Conservation (phyloP, 352 stramenopile genomes). For the Pythium phragmiticola region DNA sequence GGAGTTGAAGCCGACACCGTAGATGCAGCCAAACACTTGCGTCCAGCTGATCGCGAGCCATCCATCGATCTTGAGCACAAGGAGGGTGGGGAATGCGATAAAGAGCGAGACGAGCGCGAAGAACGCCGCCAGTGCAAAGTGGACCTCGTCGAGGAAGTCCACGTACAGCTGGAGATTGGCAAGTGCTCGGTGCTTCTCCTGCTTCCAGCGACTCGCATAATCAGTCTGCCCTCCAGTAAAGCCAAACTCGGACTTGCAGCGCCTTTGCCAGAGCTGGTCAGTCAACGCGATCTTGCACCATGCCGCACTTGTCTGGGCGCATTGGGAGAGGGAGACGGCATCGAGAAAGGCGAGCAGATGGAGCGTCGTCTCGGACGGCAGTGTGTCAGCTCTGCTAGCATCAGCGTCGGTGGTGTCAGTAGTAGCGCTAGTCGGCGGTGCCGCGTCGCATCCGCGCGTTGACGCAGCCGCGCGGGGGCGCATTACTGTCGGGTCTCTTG, state of each 20-base stretch:
- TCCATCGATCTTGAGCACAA: conserved; percentile 18
- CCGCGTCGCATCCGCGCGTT: not conserved
- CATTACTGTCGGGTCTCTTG: not conserved
- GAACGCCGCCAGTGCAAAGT: conserved; percentile 16
- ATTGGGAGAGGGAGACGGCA: conserved; percentile 23
- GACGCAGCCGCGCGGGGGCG: not conserved
- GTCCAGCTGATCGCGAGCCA: conserved; percentile 20
- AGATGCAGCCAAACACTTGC: conserved; percentile 22
- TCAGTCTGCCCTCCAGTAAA: conserved; percentile 23
- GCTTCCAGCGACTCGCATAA: conserved; percentile 26
- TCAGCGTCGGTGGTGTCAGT: not conserved
- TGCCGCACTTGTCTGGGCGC: conserved; percentile 15
- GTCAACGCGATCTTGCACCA: conserved; percentile 18
- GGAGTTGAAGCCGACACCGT: conserved; percentile 16
- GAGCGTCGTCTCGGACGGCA: conserved; percentile 23
- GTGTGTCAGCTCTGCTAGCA: not conserved
- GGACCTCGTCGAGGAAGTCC: conserved; percentile 27
- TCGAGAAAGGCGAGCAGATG: conserved; percentile 27
- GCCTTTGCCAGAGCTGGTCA: conserved; percentile 17
- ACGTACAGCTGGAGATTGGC: conserved; percentile 27
- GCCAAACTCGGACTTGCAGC: conserved; percentile 24
- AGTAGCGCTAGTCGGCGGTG: not conserved
- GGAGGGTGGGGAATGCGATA: conserved; percentile 15
- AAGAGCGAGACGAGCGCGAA: conserved; percentile 14
- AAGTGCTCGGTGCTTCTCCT: conserved; percentile 15